Evolutionary conservation across 1,139 yeast species (phyloP), one percentile per base, ranked within the genome.

Genomic region (Ogataea hybrid): DNA sequence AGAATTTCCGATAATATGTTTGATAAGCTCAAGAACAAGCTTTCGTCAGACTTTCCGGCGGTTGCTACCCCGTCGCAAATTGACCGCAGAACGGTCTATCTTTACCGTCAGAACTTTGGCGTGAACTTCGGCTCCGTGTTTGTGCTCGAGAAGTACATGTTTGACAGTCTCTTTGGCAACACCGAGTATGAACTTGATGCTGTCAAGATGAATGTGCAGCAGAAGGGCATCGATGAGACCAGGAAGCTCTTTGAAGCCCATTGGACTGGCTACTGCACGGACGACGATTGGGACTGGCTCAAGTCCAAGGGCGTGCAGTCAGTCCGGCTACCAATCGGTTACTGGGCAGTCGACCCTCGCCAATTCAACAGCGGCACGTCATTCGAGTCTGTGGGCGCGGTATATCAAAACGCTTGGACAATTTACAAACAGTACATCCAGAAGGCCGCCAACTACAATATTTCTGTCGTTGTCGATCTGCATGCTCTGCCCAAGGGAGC

Each of bases 401-500:
- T 87, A 2, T 92, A 92, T 59, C 52, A 56, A 25, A 74, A 77
- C 53, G 84, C 96, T 0, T 90, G 97, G 97, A 57, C 34, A 18
- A 67, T 54, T 17, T 49, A 56, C 25, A 75, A 75, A 58, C 50
- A 63, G 20, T 75, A 74, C 47, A 67, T 85, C 35, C 73, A 73
- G 45, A 70, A 70, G 42, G 94, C 94, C 2, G 71, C 58, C 1
- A 44, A 64, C 18, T 64, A 74, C 51, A 69, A 73, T 21, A 90
- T 92, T 48, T 84, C 89, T 8, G 81, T 90, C 1, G 57, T 92
- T 44, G 75, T 90, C 9, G 98, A 92, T 62, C 59, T 92, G 35
- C 98, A 92, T 63, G 97, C 86, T 0, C 63, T 92, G 21, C 97
- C 97, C 2, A 89, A 87, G 10, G 97, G 97, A 32, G 97, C 97